Base-by-base conservation (phyloP, 352 stramenopile species). In the Phytophthora niederhauseri region DNA sequence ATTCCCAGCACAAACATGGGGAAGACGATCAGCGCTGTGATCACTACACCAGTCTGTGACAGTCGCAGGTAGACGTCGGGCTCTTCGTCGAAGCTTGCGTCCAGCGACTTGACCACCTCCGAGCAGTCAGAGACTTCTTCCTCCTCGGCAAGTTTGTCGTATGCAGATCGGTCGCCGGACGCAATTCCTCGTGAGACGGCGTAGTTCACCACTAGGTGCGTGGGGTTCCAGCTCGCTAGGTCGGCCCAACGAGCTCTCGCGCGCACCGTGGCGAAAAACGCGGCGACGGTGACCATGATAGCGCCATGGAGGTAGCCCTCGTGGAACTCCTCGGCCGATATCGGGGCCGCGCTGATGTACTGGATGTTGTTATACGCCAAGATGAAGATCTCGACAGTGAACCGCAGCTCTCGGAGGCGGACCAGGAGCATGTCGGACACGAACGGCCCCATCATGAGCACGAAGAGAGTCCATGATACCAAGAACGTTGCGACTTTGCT, bases 311-410 rank as follows among this genome's bases (percentile, higher is more conserved):
- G 46, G 49, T 59, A 74, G 0, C 43, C 60, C 12, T 70, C 48
- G 3, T 45, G 56, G 8, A 68, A 43, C 31, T 77, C 49, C 7
- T 46, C 38, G 6, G 17, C 54, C 12, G 65, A 59, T n/a, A 77
- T 68, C 24, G 52, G 36, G 26, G 53, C 65, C 5, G 62, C 43
- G 19, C 41, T 61, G 17, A 57, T 57, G 30, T 46, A 60, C 30
- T 73, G 64, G 19, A 51, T 28, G n/a, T 51, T 26, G 45, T 45
- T 75, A 58, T 43, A 61, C 9, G 72, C 72, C 38, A 76, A 52
- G n/a, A 73, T 77, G 22, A 84, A 62, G 28, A 83, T 73, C 15
- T 82, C 75, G 11, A 80, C 76, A 24, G 75, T 84, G 60, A 85
- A 80, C n/a, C 80, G 77, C 52, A 76, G 68, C 8, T 73, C 38